Evolutionary conservation across 352 stramenopile species (phyloP), one percentile per base, ranked within the genome.

Genomic region (Globisporangium heterothallicum): DNA sequence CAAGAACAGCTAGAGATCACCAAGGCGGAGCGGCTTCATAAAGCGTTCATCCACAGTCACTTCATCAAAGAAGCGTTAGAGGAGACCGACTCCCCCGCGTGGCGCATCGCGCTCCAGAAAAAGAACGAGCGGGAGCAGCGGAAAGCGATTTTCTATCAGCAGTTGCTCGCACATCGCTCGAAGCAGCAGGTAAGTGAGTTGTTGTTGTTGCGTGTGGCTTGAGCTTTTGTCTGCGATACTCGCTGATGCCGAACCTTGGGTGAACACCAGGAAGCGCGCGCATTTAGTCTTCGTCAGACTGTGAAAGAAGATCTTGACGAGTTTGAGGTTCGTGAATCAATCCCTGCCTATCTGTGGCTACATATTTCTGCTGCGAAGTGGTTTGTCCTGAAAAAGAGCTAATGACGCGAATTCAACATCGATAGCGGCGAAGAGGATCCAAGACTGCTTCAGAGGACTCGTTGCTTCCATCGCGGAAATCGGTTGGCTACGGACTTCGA

Each of bases 1-100:
- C 64, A 53, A 38, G 64, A 74, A 19, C 22, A 71, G 13, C 59
- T 92, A 3, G 73, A 84, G 44, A 41, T 53, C 22, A 87, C 73
- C 2, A 87, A 85, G 35, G 77, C 78, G 8, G 78, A 90, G 59
- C 73, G 82, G 45, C 54, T 89, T 12, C 82, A 88, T 59, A 64
- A 63, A 7, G 75, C 75, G 5, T 87, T 81, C 42, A 70, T 88
- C 29, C 73, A 88, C 48, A 86, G 71, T 34, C 66, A 78, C 32
- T 90, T 77, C 32, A 88, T 88, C 55, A 86, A 88, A 45, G 76
- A 78, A 43, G 72, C 72, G 8, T 56, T 90, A 0, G 72, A 88
- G 27, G 78, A 90, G 55, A 85, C 77, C 3, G 70, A 90, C 4
- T 87, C 74, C 14, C 72, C 76, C 0, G 72, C 74, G 24, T 92